Evolutionary conservation across 2,329 filamentous ascomycete genomes (phyloP), one percentile per base, ranked within the genome.

Genomic region (Hymenotorrendiella dingleyae): DNA sequence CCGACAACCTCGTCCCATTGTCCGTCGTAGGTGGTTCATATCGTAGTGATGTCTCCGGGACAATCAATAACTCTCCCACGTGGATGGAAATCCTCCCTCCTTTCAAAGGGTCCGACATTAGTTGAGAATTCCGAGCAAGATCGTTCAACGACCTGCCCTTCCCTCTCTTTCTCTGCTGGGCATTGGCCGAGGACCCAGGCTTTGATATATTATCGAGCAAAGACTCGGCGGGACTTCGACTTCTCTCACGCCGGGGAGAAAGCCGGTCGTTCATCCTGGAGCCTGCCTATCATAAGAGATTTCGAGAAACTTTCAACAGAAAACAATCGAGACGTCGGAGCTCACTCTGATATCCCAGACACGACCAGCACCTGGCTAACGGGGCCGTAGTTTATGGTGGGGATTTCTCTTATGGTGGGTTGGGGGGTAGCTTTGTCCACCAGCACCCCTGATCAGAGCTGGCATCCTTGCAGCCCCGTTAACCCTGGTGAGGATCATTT

Each of bases 401-500:
- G n/a, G n/a, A n/a, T n/a, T n/a, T n/a, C n/a, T n/a, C n/a, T n/a
- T n/a, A n/a, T n/a, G n/a, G n/a, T n/a, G n/a, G n/a, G n/a, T n/a
- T n/a, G n/a, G n/a, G n/a, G n/a, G n/a, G n/a, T n/a, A n/a, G n/a
- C n/a, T n/a, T n/a, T n/a, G n/a, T n/a, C n/a, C n/a, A n/a, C n/a
- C n/a, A n/a, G n/a, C n/a, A n/a, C n/a, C n/a, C n/a, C n/a, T n/a
- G n/a, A n/a, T 16, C 35, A 30, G 20, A 21, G 23, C n/a, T 9
- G 22, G 7, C 7, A 26, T 19, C 26, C 28, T 29, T 34, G 21
- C 16, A 19, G 28, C 33, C 34, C 39, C 35, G 23, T 39, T n/a
- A n/a, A 26, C 23, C 43, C 43, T 33, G 38, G 43, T 39, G 43
- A 35, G 34, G 39, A 42, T 42, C 39, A 28, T 34, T 34, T 38